These are phyloP conservation scores for Baorangia bicolor DNA, from an alignment of 768 basidiomycete species.

Conservation along the genomic window DNA sequence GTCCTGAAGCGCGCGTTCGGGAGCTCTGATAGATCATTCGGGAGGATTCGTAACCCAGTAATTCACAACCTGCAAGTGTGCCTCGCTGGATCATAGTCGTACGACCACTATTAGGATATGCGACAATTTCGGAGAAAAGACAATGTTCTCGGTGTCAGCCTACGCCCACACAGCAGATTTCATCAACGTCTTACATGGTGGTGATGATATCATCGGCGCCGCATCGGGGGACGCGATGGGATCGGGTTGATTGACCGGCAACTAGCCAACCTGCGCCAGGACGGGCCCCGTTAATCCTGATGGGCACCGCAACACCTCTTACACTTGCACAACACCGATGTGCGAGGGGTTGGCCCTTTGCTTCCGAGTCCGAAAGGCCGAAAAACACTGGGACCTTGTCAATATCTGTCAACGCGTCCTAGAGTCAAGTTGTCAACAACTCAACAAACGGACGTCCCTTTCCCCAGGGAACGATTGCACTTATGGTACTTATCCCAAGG, in stretches of 20 bases:
- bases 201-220: conserved; percentile 7
- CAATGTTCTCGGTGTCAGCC: too few species aligned
- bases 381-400: background rate
- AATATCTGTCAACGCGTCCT: background rate
- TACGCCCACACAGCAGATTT: background rate
- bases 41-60: background rate
- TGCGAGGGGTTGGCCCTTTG: background rate
- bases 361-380: background rate
- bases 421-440: too few species aligned
- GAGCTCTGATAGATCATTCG: background rate
- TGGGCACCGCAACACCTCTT: background rate
- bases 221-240: conserved; percentile 5
- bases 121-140: background rate
- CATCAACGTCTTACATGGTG: conserved; percentile 3
- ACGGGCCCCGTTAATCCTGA: too few species aligned
- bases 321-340: background rate
- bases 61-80: background rate
- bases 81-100: background rate
- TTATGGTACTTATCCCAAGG: background rate
- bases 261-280: too few species aligned
- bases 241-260: background rate
- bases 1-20: background rate
- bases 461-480: background rate
- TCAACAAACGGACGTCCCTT: background rate
- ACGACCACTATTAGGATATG: background rate